These are phyloP conservation scores for Colletotrichum sp. DNA, from an alignment of 2,329 filamentous ascomycete genomes.

Conservation along the genomic window DNA sequence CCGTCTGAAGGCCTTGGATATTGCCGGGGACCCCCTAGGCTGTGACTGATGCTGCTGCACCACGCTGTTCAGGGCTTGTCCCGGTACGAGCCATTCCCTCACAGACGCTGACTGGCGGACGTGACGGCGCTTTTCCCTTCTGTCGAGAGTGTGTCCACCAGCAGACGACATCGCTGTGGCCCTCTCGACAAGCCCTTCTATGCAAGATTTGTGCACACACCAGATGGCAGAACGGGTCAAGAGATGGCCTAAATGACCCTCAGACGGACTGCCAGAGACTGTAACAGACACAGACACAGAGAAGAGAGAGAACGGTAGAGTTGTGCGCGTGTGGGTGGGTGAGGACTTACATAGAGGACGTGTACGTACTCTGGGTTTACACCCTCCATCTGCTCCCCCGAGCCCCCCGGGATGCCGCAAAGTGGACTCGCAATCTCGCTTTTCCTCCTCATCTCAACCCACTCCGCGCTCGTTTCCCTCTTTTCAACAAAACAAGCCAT, in stretches of 20 bases:
- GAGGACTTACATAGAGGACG: background rate
- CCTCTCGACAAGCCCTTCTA: background rate
- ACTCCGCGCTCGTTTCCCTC: slow-evolving; percentile 31
- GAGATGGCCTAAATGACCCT: background rate
- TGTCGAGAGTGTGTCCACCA: background rate
- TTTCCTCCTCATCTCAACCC: slow-evolving; percentile 27
- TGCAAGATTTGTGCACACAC: slow-evolving; percentile 1
- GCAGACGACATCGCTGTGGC: background rate
- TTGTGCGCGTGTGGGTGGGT: background rate
- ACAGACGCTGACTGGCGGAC: background rate
- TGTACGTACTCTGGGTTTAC: slow-evolving; percentile 2
- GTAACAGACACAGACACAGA: background rate
- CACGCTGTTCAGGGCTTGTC: background rate
- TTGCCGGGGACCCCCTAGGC: background rate
- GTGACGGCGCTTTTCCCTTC: background rate
- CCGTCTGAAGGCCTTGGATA: background rate
- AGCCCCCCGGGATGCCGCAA: slow-evolving; percentile 19
- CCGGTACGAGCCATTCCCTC: background rate
- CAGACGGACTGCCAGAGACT: background rate
- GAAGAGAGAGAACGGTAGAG: background rate
- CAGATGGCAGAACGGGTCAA: background rate
- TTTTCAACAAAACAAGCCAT: slow-evolving; percentile 46
- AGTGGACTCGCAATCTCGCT: slow-evolving; percentile 24
- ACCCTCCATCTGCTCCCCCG: slow-evolving; percentile 9
- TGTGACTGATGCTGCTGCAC: background rate